Conservation (phyloP, 1,139 yeast species). For the Chernovozyma sophiae-reginae region DNA sequence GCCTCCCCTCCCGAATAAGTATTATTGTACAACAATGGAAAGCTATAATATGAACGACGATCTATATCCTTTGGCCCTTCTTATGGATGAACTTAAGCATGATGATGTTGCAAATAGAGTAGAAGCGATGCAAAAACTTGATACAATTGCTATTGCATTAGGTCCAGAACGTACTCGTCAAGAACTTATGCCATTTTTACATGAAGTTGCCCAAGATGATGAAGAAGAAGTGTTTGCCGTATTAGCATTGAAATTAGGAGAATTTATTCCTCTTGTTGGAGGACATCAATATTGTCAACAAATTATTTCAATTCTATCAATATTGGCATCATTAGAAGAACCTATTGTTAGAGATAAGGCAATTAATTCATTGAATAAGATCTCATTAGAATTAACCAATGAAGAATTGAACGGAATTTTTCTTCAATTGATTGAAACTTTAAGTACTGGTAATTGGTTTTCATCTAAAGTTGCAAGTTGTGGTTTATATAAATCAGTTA, state of each 20-base stretch:
- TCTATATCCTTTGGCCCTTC: conserved; percentile 88
- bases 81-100: conserved; percentile 92
- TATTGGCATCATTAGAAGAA: conserved; percentile 90
- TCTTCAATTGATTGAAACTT: conserved; percentile 70
- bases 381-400: conserved; percentile 61
- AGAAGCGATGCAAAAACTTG: conserved; percentile 90
- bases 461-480: conserved; percentile 89
- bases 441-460: conserved; percentile 93
- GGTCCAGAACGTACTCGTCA: conserved; percentile 91
- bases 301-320: conserved; percentile 80
- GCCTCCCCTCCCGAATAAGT: no score
- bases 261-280: conserved; percentile 81
- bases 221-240: conserved; percentile 97
- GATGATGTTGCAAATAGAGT: conserved; percentile 93
- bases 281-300: conserved; percentile 77
- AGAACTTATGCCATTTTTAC: conserved; percentile 84
- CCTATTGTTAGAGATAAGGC: conserved; percentile 98
- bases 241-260: conserved; percentile 85
- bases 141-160: conserved; percentile 90
- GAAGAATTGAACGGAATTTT: conserved; percentile 66
- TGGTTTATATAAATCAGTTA: conserved; percentile 75
- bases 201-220: conserved; percentile 92
- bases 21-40: no score
- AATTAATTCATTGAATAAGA: conserved; percentile 72
- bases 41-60: conserved; percentile 46